A percentile compares a stretch with the other conserved stretches of the same genome.
Evolutionary conservation across 2,329 filamentous ascomycete species (phyloP).

Genomic region (Periconia sp.): DNA sequence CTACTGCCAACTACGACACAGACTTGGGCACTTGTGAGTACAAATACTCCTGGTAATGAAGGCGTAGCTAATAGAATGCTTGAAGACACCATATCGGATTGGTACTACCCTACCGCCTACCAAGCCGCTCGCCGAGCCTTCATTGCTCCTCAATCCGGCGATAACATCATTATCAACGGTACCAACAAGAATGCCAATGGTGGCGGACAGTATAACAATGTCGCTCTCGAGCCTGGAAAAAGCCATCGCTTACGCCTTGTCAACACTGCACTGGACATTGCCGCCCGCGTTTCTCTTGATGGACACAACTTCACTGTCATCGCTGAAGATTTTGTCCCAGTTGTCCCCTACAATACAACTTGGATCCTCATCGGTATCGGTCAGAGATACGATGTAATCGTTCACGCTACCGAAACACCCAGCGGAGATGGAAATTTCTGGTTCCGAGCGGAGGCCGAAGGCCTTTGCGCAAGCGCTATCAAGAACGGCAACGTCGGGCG

Average conservation of each 20-base stretch:
- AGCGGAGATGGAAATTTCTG: constrained; percentile 27
- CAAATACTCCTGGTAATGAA: background rate
- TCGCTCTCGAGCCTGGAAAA: constrained; percentile 43
- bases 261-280: constrained; percentile 48
- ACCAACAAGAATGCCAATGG: constrained; percentile 53
- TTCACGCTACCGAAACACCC: constrained; percentile 34
- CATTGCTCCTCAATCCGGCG: constrained; percentile 40
- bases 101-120: constrained; percentile 48
- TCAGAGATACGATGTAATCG: constrained; percentile 41
- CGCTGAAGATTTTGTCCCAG: constrained; percentile 34
- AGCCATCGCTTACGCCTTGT: constrained; percentile 60
- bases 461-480: constrained; percentile 22
- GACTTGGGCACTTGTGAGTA: constrained; percentile 22
- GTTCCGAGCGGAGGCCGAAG: constrained; percentile 34
- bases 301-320: constrained; percentile 36
- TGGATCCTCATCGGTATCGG: constrained; percentile 45
- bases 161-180: constrained; percentile 56
- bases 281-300: constrained; percentile 30
- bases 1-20: constrained; percentile 33
- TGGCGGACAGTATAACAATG: constrained; percentile 29
- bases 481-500: constrained; percentile 29
- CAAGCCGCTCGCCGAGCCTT: constrained; percentile 28
- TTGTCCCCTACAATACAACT: constrained; percentile 31
- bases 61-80: constrained; percentile 1
- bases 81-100: constrained; percentile 22